Evolutionary conservation across 2,329 filamentous ascomycete species (phyloP).

Genomic region (Neonectria faginata): DNA sequence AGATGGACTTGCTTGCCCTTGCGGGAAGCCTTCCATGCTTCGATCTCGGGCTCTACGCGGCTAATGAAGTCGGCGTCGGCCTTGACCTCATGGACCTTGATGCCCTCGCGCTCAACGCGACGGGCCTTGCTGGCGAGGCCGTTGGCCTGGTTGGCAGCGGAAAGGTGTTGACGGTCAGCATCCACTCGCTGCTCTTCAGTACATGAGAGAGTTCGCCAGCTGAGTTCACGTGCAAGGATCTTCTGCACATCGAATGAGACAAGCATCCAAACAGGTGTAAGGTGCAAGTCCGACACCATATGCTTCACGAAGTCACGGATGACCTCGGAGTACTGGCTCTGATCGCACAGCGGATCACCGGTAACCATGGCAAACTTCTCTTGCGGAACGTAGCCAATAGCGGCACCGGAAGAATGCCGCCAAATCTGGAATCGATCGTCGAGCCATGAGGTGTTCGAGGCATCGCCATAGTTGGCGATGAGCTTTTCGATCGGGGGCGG

Average conservation of each 20-base stretch:
- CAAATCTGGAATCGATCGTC: constrained; percentile 90
- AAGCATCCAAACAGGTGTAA: constrained; percentile 90
- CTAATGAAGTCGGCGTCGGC: constrained; percentile 76
- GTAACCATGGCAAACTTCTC: constrained; percentile 85
- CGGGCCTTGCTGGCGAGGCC: constrained; percentile 79
- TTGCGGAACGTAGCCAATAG: constrained; percentile 83
- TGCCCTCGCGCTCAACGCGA: constrained; percentile 83
- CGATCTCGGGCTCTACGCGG: constrained; percentile 78
- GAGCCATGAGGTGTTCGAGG: constrained; percentile 92
- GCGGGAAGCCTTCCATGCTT: constrained; percentile 82
- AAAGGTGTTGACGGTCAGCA: constrained; percentile 75
- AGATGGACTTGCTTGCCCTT: constrained; percentile 90
- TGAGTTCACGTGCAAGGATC: constrained; percentile 81
- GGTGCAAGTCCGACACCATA: constrained; percentile 73
- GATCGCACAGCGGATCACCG: constrained; percentile 87
- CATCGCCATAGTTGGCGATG: constrained; percentile 95
- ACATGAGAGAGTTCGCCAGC: constrained; percentile 90
- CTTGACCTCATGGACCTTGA: constrained; percentile 81
- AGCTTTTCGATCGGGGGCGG: constrained; percentile 85
- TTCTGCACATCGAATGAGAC: constrained; percentile 83
- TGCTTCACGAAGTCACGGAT: constrained; percentile 80
- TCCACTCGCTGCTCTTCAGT: constrained; percentile 91
- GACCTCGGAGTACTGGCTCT: constrained; percentile 78
- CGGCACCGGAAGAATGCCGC: constrained; percentile 87
- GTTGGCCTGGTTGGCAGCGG: constrained; percentile 43